Evolutionary conservation across 345 rosid species (phyloP), one percentile per base, ranked within the genome.

Genomic region (Dimocarpus longan): DNA sequence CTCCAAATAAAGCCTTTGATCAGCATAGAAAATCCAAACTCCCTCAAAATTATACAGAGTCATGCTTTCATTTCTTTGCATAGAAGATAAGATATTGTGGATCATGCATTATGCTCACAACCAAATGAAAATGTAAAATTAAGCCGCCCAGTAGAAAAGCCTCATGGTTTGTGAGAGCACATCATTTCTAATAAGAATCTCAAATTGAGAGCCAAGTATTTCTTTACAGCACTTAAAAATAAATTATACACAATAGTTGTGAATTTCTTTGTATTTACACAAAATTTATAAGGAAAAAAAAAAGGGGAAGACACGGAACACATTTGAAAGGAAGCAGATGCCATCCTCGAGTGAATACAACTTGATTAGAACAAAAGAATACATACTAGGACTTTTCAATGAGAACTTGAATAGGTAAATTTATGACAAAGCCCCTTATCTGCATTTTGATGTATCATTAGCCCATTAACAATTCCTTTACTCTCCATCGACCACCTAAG

Each of bases 401-500:
- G 5, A 60, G 18, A 65, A 66, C 73, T 71, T 44, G 28, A n/a
- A 22, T 19, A 56, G 43, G 46, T 37, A 60, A 18, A 59, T 52
- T 19, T 21, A 19, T 39, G 39, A 21, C 15, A 15, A n/a, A 19
- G 63, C 40, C 48, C 59, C 21, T 66, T 68, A 56, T 43, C 79
- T 52, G 24, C 56, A 74, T 65, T 40, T 68, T 42, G 70, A 48
- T 24, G 39, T 66, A 37, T 13, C 46, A 22, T 16, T 62, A 69
- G 46, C 80, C 46, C 7, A 43, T 22, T 21, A 42, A 42, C 43
- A 16, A 54, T 46, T 67, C 57, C 63, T 46, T 81, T 28, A 44
- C 52, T 77, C 79, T 74, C 64, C 52, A 42, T 46, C 56, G 43
- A 56, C 42, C 44, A 69, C 83, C 1, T 11, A 22, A 66, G 77